Base-by-base conservation (phyloP, 1,284 basidiomycete species). In the Pseudozyma thailandica region DNA sequence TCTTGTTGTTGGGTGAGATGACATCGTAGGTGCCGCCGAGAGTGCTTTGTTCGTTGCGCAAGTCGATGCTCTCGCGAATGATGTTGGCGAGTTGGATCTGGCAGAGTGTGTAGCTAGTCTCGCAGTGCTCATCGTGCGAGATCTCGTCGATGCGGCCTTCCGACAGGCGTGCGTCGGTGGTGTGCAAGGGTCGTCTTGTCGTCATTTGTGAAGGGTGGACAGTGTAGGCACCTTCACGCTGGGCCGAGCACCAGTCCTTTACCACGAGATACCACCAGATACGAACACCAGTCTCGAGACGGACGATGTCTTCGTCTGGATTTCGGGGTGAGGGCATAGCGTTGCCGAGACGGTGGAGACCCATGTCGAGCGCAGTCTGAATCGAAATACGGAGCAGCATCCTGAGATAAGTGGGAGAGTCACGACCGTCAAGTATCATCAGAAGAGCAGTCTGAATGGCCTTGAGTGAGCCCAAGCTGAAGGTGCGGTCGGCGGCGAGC, bases 231-330 rank as follows among this genome's bases (percentile, higher is more conserved):
- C 66, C 66, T 49, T 74, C 72, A n/a, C 63, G 62, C 41, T 71
- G 60, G 12, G 68, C 68, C 18, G 73, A 68, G 41, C 70, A 72
- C 77, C 77, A 79, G 43, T 79, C 77, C 18, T 71, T 61, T 51
- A 68, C 65, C 16, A 74, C 71, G 10, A 79, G 72, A 12, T 70
- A 66, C 59, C 66, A 75, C 77, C 77, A 79, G 53, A 79, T 72
- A 5, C 77, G 60, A 1, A 72, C 59, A 18, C 62, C 68, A 6
- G 61, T 65, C 50, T 79, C 76, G 26, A 73, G 53, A 2, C 68
- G 50, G 13, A 76, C 52, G 18, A 70, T 61, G 12, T 65, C 68
- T 27, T 72, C 61, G 2, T 55, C 51, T 6, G 53, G 56, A 18
- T 65, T 56, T 9, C 37, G 41, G 3, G 47, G 15, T 3, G 47